A percentile compares a stretch with the other conserved stretches of the same genome.
phyloP scores from a whole-genome alignment of 2,329 filamentous ascomycete genomes.

The Botrytis fabae region DNA sequence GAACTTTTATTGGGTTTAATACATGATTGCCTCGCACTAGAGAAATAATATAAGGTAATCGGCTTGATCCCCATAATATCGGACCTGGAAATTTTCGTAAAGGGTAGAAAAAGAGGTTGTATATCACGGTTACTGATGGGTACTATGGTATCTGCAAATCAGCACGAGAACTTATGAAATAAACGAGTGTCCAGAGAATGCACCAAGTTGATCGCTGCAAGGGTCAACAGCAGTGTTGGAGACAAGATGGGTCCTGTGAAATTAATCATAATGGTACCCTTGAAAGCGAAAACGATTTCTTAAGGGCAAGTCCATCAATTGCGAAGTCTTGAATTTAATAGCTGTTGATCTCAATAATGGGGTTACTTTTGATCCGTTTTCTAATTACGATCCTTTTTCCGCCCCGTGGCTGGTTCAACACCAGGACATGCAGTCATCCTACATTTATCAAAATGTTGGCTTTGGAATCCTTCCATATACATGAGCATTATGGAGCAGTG shows the following conservation, averaged over 20 bases:
- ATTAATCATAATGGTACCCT: neutral
- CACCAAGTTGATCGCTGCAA: neutral
- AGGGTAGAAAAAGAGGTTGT: constrained; percentile 50
- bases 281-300: no score
- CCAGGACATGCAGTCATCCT: neutral
- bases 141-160: neutral
- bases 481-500: no score
- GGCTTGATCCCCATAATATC: neutral
- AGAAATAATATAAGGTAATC: neutral
- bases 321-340: neutral
- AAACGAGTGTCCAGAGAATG: neutral
- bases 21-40: neutral
- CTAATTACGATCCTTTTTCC: neutral
- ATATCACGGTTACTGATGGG: constrained; percentile 49
- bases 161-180: neutral
- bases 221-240: neutral
- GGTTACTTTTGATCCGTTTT: accelerated
- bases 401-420: neutral
- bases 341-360: neutral
- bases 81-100: constrained; percentile 38
- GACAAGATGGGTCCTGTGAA: neutral
- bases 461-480: neutral
- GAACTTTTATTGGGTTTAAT: neutral
- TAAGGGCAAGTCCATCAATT: neutral
- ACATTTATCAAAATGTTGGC: neutral